Evolutionary conservation across 108 stramenopile genomes (phyloP).

Genomic region (Mediolabrus comicus): DNA sequence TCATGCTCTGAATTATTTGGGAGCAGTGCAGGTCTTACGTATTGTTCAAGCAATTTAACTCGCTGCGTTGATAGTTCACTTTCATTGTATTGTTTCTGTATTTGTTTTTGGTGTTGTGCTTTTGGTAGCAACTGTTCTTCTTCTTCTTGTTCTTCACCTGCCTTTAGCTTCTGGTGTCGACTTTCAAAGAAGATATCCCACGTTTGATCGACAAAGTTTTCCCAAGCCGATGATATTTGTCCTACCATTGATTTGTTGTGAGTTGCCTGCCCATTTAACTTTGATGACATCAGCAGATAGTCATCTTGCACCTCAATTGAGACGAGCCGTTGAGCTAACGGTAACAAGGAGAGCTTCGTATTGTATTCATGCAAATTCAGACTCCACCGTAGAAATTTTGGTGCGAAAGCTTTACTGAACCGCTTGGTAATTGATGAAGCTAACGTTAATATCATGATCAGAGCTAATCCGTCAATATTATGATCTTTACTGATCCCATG

Average conservation of each 20-base stretch:
- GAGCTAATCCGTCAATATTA: background rate
- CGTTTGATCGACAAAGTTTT: constrained; percentile 35
- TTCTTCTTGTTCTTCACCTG: background rate
- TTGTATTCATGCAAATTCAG: constrained; percentile 22
- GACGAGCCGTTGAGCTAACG: constrained; percentile 51
- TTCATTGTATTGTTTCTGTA: background rate
- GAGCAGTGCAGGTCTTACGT: constrained; percentile 63
- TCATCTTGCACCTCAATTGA: constrained; percentile 60
- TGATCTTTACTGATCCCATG: background rate
- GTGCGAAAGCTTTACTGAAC: constrained; percentile 35
- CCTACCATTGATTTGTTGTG: background rate
- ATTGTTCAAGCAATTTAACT: constrained; percentile 48
- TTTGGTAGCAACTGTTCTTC: constrained; percentile 1
- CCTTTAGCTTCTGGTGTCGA: constrained; percentile 17
- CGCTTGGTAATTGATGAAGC: constrained; percentile 26
- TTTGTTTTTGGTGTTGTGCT: background rate
- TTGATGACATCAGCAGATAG: constrained; percentile 3
- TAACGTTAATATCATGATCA: background rate
- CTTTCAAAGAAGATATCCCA: constrained; percentile 35
- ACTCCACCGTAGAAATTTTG: constrained; percentile 31
- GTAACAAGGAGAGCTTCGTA: constrained; percentile 35
- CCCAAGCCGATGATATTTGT: constrained; percentile 18
- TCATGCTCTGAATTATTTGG: constrained; percentile 55
- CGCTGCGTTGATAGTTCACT: constrained; percentile 16
- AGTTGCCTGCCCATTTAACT: constrained; percentile 1